Percentiles rank a stretch among this genome's conserved stretches.
Conservation (phyloP, 2,329 filamentous ascomycete species). For the Curvularia spicifera region DNA sequence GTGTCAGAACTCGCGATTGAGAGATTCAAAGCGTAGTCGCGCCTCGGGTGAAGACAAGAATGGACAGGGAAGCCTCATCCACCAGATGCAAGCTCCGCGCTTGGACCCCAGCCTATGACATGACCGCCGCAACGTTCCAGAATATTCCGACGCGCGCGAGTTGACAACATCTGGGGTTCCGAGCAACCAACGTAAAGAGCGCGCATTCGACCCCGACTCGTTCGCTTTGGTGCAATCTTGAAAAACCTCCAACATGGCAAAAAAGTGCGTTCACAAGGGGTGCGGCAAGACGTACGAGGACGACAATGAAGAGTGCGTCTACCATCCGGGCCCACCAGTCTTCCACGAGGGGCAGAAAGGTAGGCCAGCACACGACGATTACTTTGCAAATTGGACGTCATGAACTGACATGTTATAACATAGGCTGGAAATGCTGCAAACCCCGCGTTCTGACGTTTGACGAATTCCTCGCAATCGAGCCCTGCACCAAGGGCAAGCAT, state of each 20-base stretch:
- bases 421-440: slow-evolving; percentile 99
- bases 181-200: slow-evolving; percentile 12
- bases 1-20: background rate
- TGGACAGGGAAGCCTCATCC: slow-evolving; percentile 10
- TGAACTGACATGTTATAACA: slow-evolving; percentile 10
- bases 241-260: slow-evolving; percentile 60
- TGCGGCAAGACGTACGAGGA: slow-evolving; percentile 90
- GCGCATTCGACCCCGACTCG: slow-evolving; percentile 15
- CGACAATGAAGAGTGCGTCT: slow-evolving; percentile 80
- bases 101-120: slow-evolving; percentile 33
- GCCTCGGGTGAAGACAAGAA: background rate
- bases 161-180: slow-evolving; percentile 22
- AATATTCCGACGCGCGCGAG: slow-evolving; percentile 41
- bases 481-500: slow-evolving; percentile 92
- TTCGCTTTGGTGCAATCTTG: slow-evolving; percentile 4
- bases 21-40: background rate
- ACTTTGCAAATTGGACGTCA: background rate
- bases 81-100: slow-evolving; percentile 12
- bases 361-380: slow-evolving; percentile 46
- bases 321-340: slow-evolving; percentile 87
- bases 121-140: slow-evolving; percentile 40
- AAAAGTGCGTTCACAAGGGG: slow-evolving; percentile 95
- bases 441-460: slow-evolving; percentile 95
- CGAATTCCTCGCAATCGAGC: slow-evolving; percentile 91
- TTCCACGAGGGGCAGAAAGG: slow-evolving; percentile 99